Evolutionary conservation across 139 green algal species (phyloP).

Genomic region (Penium margaritaceum): DNA sequence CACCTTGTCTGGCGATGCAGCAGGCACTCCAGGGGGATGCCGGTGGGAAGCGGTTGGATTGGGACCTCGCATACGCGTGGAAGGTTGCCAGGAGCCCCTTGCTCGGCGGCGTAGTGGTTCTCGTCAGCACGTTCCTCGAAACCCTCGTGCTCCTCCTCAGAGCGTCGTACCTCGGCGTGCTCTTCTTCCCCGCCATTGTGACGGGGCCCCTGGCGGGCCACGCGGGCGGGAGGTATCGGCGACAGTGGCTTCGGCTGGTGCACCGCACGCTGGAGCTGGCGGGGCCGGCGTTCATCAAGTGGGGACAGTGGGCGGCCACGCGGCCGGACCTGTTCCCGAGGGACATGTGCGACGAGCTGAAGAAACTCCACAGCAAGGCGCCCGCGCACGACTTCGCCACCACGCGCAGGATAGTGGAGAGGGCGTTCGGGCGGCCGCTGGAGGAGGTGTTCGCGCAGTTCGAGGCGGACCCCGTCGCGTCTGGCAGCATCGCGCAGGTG

Average conservation of each 20-base stretch:
- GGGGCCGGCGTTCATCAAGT: constrained; percentile 72
- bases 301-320: constrained; percentile 89
- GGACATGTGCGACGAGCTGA: constrained; percentile 61
- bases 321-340: constrained; percentile 84
- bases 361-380: constrained; percentile 56
- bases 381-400: constrained; percentile 51
- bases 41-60: constrained; percentile 17
- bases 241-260: constrained; percentile 32
- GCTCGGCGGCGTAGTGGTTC: too few relatives aligned
- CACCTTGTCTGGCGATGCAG: not conserved
- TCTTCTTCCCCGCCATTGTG: constrained; percentile 38
- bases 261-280: constrained; percentile 29
- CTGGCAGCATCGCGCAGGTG: constrained; percentile 89
- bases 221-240: not conserved
- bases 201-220: constrained; percentile 22
- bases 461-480: constrained; percentile 72
- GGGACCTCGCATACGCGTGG: constrained; percentile 20
- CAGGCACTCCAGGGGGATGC: not conserved
- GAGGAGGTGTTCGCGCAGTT: constrained; percentile 77
- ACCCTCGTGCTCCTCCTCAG: too few relatives aligned
- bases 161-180: constrained; percentile 31
- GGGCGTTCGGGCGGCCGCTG: constrained; percentile 62
- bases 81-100: constrained; percentile 21
- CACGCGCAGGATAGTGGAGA: constrained; percentile 59
- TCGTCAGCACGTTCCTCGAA: too few relatives aligned